Conservation (phyloP, 352 stramenopile genomes). For the Pythium rishiriense region DNA sequence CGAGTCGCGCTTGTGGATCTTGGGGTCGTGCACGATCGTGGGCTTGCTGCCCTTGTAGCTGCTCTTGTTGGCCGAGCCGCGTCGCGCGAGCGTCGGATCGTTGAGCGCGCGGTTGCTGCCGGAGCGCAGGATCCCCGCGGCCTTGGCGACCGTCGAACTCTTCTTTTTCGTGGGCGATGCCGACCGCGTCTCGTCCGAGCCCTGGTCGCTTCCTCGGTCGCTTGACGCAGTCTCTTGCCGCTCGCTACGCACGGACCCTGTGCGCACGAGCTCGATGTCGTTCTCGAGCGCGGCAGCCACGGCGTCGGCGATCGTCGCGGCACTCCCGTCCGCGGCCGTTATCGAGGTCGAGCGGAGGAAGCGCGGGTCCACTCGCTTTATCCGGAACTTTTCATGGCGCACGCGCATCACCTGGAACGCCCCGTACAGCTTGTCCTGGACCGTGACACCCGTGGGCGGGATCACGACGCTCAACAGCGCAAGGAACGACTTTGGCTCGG, state of each 20-base stretch:
- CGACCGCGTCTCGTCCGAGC: slow-evolving; percentile 42
- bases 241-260: slow-evolving; percentile 18
- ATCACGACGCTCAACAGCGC: slow-evolving; percentile 41
- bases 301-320: slow-evolving; percentile 38
- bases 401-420: slow-evolving; percentile 69
- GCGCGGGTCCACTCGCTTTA: slow-evolving; percentile 56
- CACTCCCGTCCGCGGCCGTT: slow-evolving; percentile 26
- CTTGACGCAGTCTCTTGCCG: slow-evolving; percentile 30
- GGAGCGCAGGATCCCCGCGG: slow-evolving; percentile 29
- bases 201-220: slow-evolving; percentile 24
- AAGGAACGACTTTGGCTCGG: slow-evolving; percentile 63
- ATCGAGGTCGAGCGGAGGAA: slow-evolving; percentile 39
- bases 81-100: slow-evolving; percentile 35
- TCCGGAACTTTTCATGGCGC: slow-evolving; percentile 54
- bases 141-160: slow-evolving; percentile 26
- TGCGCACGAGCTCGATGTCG: slow-evolving; percentile 18
- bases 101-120: slow-evolving; percentile 43
- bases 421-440: slow-evolving; percentile 79
- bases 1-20: slow-evolving; percentile 46
- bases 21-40: slow-evolving; percentile 23
- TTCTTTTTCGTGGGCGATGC: slow-evolving; percentile 61
- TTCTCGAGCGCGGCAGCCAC: slow-evolving; percentile 37
- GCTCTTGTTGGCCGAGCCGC: slow-evolving; percentile 42
- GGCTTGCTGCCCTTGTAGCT: slow-evolving; percentile 34
- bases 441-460: slow-evolving; percentile 39